These are phyloP conservation scores for Gossypium turneri DNA, from an alignment of 345 rosid species.

Conservation along the genomic window DNA sequence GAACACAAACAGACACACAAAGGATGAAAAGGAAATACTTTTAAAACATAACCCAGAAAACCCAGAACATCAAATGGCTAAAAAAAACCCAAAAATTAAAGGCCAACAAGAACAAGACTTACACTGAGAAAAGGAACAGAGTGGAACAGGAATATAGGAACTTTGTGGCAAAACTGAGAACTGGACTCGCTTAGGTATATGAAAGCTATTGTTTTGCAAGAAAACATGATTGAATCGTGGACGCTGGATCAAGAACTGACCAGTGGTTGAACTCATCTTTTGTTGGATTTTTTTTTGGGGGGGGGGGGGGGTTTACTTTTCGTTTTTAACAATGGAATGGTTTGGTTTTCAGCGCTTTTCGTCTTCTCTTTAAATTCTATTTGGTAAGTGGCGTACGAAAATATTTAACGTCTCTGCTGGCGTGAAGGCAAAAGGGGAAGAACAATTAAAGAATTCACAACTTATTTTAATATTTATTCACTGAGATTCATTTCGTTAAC, in stretches of 20 bases:
- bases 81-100: not conserved
- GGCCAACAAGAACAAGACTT: constrained; percentile 12
- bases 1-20: not conserved
- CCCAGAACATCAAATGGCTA: not conserved
- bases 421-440: not conserved
- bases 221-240: constrained; percentile 5
- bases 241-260: constrained; percentile 8
- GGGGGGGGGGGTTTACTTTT: not conserved
- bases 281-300: not conserved
- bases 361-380: not conserved
- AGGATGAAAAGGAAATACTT: not conserved
- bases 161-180: constrained; percentile 21
- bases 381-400: not conserved
- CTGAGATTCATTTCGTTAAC: not conserved
- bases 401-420: not conserved
- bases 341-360: not conserved
- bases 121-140: constrained; percentile 33
- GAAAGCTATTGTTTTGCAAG: constrained; percentile 7
- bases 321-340: not conserved
- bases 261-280: constrained; percentile 13
- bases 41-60: not conserved
- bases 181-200: not conserved
- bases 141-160: constrained; percentile 19
- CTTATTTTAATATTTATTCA: not conserved
- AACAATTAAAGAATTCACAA: not conserved